Conservation (phyloP, 495 filamentous ascomycete species). For the Sordaria brevicollis region DNA sequence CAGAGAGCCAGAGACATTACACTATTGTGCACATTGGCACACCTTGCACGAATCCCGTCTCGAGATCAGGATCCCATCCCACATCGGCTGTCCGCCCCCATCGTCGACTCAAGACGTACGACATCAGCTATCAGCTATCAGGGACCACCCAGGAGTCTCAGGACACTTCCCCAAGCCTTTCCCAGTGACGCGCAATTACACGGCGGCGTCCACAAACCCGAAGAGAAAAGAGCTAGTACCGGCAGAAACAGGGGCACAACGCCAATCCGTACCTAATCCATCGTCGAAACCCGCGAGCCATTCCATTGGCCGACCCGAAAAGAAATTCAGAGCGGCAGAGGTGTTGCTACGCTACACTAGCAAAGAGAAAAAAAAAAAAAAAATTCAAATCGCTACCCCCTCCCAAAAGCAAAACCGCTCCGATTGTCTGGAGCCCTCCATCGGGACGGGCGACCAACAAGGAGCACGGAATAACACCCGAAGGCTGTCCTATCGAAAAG, state of each 20-base stretch:
- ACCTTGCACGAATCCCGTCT: neutral
- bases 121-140: too few species aligned
- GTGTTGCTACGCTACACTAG: neutral
- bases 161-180: neutral
- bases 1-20: too few species aligned
- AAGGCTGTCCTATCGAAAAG: neutral
- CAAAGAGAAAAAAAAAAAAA: too few species aligned
- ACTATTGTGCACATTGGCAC: neutral
- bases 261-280: neutral
- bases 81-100: neutral
- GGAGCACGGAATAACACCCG: neutral
- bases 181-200: neutral
- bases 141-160: neutral
- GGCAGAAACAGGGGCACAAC: neutral
- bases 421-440: neutral
- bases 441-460: neutral
- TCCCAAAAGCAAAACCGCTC: neutral
- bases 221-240: neutral
- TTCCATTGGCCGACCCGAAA: neutral
- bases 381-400: neutral
- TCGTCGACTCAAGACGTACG: neutral
- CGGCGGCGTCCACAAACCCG: neutral
- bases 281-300: neutral
- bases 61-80: neutral
- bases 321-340: neutral